Evolutionary conservation across 495 filamentous ascomycete genomes (phyloP).

Genomic region (Amphirosellinia nigrospora): DNA sequence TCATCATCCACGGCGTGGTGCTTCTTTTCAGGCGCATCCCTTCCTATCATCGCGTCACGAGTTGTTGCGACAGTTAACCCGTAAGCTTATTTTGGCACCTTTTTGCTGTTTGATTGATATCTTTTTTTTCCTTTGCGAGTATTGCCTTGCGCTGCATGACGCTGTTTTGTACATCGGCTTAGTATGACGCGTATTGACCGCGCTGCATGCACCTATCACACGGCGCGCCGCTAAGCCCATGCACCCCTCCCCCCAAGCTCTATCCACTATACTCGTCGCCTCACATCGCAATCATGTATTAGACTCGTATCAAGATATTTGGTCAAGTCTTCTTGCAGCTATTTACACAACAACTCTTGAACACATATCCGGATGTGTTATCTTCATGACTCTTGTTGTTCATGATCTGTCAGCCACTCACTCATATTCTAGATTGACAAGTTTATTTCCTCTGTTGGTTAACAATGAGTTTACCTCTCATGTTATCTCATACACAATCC

Average conservation of each 20-base stretch:
- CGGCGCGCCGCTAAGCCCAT: constrained; percentile 19
- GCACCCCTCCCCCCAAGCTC: neutral
- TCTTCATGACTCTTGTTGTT: constrained; percentile 12
- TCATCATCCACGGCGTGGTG: neutral
- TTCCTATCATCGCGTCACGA: neutral
- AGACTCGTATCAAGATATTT: constrained; percentile 22
- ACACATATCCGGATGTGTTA: neutral
- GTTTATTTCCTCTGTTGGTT: neutral
- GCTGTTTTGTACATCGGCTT: constrained; percentile 6
- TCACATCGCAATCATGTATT: constrained; percentile 4
- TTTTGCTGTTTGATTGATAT: neutral
- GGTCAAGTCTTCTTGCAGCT: neutral
- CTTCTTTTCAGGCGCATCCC: constrained; percentile 6
- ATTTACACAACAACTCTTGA: neutral
- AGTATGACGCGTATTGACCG: constrained; percentile 21
- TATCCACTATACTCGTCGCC: constrained; percentile 20
- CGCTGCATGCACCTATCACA: constrained; percentile 21
- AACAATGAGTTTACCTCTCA: neutral
- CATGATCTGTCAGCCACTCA: neutral
- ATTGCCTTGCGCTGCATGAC: neutral
- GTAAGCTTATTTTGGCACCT: constrained; percentile 12
- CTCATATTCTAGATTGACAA: constrained; percentile 6
- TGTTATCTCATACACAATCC: neutral
- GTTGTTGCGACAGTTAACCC: neutral
- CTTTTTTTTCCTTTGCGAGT: neutral